These are phyloP conservation scores for Botrytis elliptica DNA, from an alignment of 2,329 filamentous ascomycete genomes.

Conservation along the genomic window DNA sequence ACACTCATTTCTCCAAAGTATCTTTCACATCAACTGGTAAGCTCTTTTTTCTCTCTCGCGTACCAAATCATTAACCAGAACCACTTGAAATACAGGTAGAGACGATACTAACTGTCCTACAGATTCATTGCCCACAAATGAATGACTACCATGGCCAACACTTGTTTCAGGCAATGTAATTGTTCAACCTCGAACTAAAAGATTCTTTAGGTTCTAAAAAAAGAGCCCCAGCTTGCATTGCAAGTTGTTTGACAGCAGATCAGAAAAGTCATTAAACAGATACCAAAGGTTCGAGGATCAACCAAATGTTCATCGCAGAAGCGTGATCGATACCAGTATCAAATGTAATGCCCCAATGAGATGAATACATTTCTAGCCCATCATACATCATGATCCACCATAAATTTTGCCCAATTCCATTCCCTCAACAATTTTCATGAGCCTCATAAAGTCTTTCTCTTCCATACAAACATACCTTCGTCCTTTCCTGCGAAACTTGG, in stretches of 20 bases:
- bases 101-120: too few relatives aligned
- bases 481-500: constrained; percentile 77
- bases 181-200: too few relatives aligned
- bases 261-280: background rate
- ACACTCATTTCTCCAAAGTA: too few relatives aligned
- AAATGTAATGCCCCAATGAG: background rate
- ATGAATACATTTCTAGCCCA: background rate
- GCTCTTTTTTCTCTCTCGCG: too few relatives aligned
- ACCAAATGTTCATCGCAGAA: background rate
- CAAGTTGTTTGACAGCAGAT: background rate
- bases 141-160: too few relatives aligned
- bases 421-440: background rate
- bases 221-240: too few relatives aligned
- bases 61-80: too few relatives aligned
- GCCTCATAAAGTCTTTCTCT: constrained; percentile 12
- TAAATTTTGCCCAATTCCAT: background rate
- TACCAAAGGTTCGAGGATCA: background rate
- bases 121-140: too few relatives aligned
- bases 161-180: too few relatives aligned
- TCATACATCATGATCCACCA: background rate
- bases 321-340: background rate
- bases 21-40: too few relatives aligned
- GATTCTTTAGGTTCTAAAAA: too few relatives aligned
- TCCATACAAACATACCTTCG: constrained; percentile 66
- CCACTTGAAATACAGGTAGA: too few relatives aligned